These are phyloP conservation scores for Trichoderma aggressivum DNA, from an alignment of 2,329 filamentous ascomycete species.

Conservation along the genomic window DNA sequence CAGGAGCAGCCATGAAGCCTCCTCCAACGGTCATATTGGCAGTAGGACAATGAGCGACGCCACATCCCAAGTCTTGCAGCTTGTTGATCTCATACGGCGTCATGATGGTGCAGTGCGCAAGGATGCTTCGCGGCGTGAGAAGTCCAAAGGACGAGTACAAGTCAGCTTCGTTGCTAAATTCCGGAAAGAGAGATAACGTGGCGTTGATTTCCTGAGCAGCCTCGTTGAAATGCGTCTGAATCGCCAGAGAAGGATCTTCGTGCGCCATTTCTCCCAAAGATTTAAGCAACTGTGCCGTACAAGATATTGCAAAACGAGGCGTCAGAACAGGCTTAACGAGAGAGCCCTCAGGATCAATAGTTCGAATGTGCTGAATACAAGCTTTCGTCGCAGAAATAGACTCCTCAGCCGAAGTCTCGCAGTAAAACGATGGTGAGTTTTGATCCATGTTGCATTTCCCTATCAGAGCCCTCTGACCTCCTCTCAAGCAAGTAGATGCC, in stretches of 20 bases:
- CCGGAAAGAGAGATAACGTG: slow-evolving; percentile 54
- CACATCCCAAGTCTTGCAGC: slow-evolving; percentile 48
- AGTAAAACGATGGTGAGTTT: slow-evolving; percentile 53
- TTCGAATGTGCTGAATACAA: slow-evolving; percentile 46
- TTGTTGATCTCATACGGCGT: slow-evolving; percentile 51
- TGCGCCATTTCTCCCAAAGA: slow-evolving; percentile 54
- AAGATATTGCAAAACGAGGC: slow-evolving; percentile 60
- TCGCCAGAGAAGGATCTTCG: slow-evolving; percentile 47
- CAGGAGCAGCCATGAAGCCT: slow-evolving; percentile 59
- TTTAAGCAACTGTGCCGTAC: slow-evolving; percentile 49
- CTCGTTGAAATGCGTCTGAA: slow-evolving; percentile 68
- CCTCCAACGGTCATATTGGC: slow-evolving; percentile 61
- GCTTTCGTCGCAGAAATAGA: slow-evolving; percentile 49
- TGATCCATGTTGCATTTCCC: slow-evolving; percentile 62
- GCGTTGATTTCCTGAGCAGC: slow-evolving; percentile 57
- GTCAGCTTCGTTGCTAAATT: slow-evolving; percentile 55
- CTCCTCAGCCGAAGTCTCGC: slow-evolving; percentile 43
- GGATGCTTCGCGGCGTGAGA: slow-evolving; percentile 53
- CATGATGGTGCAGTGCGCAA: slow-evolving; percentile 66
- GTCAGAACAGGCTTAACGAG: slow-evolving; percentile 53
- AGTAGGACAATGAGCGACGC: slow-evolving; percentile 62
- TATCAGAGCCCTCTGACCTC: slow-evolving; percentile 57
- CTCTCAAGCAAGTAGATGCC: slow-evolving; percentile 49
- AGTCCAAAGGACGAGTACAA: slow-evolving; percentile 56
- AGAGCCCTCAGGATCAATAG: slow-evolving; percentile 41